Percentiles rank a stretch among this genome's conserved stretches.
phyloP scores from a whole-genome alignment of 768 basidiomycete genomes.

The Suillus subalutaceus region DNA sequence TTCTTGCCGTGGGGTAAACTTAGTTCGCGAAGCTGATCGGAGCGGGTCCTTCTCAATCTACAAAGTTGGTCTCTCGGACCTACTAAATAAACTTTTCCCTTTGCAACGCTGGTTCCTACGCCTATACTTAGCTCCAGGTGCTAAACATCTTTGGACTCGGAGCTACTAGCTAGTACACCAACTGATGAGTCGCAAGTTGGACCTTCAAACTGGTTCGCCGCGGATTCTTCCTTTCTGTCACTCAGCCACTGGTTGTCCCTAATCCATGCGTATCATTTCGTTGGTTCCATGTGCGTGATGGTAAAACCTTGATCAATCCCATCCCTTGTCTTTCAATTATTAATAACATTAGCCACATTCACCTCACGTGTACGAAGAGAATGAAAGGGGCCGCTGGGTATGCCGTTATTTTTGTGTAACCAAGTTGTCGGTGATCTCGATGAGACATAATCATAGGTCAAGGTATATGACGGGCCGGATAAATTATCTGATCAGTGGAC shows the following conservation, averaged over 20 bases:
- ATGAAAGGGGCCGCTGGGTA: neutral
- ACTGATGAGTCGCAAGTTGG: neutral
- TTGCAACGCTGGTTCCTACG: neutral
- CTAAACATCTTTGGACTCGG: neutral
- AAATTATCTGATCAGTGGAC: neutral
- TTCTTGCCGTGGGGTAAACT: neutral
- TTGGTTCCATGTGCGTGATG: neutral
- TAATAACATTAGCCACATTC: neutral
- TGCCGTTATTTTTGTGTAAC: neutral
- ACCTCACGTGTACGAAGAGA: conserved; percentile 2
- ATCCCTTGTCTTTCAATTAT: neutral
- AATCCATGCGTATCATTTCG: neutral
- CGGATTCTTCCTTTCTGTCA: neutral
- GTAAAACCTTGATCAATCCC: conserved; percentile 1
- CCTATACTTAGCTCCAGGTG: neutral
- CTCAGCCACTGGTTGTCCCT: neutral
- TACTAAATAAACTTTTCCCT: conserved; percentile 2
- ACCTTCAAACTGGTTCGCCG: neutral
- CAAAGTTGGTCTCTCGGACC: neutral
- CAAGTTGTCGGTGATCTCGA: neutral
- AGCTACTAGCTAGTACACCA: no score
- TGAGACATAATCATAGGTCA: neutral
- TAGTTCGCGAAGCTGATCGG: neutral
- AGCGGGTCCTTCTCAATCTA: neutral
- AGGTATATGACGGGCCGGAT: neutral